These are phyloP conservation scores for Fusarium brachygibbosum DNA, from an alignment of 2,329 filamentous ascomycete species.

Conservation along the genomic window DNA sequence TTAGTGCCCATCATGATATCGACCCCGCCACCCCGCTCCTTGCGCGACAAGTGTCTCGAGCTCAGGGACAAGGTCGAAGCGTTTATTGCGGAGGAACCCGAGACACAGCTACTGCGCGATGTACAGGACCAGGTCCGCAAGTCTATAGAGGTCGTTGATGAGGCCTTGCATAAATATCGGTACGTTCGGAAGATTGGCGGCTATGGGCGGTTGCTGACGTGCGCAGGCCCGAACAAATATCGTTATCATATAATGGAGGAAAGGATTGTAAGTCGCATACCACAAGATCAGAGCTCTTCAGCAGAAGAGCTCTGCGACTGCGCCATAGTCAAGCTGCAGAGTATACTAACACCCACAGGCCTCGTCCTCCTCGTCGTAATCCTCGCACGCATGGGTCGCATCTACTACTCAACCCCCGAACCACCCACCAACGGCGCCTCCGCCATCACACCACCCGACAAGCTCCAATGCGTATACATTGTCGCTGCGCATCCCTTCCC, in stretches of 20 bases:
- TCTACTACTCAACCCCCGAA: conserved; percentile 50
- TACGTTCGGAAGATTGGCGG: conserved; percentile 54
- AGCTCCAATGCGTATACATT: conserved; percentile 88
- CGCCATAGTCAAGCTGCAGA: background rate
- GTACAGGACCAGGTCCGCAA: conserved; percentile 82
- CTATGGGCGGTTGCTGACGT: conserved; percentile 22
- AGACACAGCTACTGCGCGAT: conserved; percentile 68
- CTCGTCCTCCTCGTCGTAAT: conserved; percentile 91
- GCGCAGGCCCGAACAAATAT: conserved; percentile 79
- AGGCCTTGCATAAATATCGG: conserved; percentile 82
- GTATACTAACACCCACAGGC: conserved; percentile 53
- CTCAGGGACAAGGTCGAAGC: conserved; percentile 71
- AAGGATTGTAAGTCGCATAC: conserved; percentile 75
- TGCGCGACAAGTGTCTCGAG: conserved; percentile 62
- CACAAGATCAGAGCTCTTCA: no score
- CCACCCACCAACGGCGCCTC: conserved; percentile 39
- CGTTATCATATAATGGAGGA: conserved; percentile 95
- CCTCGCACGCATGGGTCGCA: conserved; percentile 71
- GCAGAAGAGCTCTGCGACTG: background rate
- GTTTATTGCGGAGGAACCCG: conserved; percentile 73
- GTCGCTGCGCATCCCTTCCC: conserved; percentile 85
- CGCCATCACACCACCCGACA: conserved; percentile 54
- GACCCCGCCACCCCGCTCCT: conserved; percentile 44
- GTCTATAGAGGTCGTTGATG: conserved; percentile 79
- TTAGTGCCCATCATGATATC: conserved; percentile 35